Percentiles rank a stretch among this genome's conserved stretches.
Conservation (phyloP, 768 basidiomycete genomes). For the Phaeotremella skinneri region DNA sequence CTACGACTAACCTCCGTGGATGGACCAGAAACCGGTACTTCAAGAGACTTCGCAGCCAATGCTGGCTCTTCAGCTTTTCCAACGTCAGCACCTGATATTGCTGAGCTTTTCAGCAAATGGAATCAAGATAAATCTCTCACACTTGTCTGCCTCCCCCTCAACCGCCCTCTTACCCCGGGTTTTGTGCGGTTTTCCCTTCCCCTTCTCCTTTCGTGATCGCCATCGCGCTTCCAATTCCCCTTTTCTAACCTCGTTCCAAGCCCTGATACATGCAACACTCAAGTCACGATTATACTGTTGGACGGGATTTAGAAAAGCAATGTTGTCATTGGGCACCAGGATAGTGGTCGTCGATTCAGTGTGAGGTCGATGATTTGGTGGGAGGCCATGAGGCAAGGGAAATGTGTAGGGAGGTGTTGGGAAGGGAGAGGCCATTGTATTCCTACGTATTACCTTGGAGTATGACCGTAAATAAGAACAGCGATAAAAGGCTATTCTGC, state of each 20-base stretch:
- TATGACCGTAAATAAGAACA: too few species aligned
- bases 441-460: background rate
- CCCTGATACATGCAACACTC: constrained; percentile 82
- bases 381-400: constrained; percentile 37
- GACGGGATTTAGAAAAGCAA: constrained; percentile 93
- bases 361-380: constrained; percentile 44
- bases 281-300: constrained; percentile 98
- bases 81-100: constrained; percentile 1
- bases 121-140: background rate
- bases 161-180: constrained; percentile 50
- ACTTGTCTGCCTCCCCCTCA: constrained; percentile 52
- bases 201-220: constrained; percentile 59
- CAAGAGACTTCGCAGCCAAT: background rate
- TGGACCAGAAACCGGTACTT: constrained; percentile 28
- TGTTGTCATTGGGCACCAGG: constrained; percentile 67
- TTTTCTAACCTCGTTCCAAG: constrained; percentile 71
- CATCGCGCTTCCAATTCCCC: constrained; percentile 36
- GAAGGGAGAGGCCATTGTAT: constrained; percentile 2
- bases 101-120: background rate
- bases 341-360: constrained; percentile 56
- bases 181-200: constrained; percentile 34
- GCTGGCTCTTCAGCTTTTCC: constrained; percentile 10
- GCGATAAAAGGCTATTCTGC: background rate
- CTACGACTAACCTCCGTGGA: constrained; percentile 29
- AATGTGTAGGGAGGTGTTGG: constrained; percentile 30